Conservation (phyloP, 306 rosid genomes). For the Glycine tomentella region DNA sequence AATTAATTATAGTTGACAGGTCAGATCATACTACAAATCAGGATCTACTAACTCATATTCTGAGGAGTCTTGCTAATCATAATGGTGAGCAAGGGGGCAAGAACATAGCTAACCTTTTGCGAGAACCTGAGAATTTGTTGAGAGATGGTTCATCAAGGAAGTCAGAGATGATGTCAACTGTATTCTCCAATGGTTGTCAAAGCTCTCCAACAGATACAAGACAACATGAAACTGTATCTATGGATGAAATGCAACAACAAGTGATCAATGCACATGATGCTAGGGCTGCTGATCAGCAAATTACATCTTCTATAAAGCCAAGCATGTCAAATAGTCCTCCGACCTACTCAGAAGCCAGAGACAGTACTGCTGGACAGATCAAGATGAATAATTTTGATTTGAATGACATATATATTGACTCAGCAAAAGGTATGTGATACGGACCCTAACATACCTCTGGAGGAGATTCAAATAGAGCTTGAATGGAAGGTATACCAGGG, state of each 20-base stretch:
- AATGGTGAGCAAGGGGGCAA: no score
- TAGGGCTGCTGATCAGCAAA: no score
- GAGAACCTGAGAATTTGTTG: slow-evolving; percentile 60
- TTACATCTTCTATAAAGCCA: slow-evolving; percentile 55
- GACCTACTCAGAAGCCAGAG: slow-evolving; percentile 67
- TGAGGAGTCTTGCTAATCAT: no score
- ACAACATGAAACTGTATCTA: slow-evolving; percentile 49
- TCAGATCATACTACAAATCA: no score
- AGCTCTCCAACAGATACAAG: slow-evolving; percentile 57
- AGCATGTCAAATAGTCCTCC: slow-evolving; percentile 66
- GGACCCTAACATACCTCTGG: no score
- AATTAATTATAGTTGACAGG: no score
- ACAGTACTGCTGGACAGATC: slow-evolving; percentile 61
- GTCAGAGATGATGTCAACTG: slow-evolving; percentile 56
- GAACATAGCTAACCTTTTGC: no score
- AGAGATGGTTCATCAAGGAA: slow-evolving; percentile 58
- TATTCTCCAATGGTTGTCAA: slow-evolving; percentile 62
- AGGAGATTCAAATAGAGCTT: no score
- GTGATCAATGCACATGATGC: slow-evolving; percentile 53
- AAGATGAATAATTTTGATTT: slow-evolving; percentile 71
- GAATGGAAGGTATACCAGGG: no score
- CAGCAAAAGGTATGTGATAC: no score
- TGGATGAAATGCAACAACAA: slow-evolving; percentile 52
- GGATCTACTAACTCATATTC: no score
- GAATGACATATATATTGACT: no score